Conservation (phyloP, 495 filamentous ascomycete genomes). For the Staphylotrichum longicolle region DNA sequence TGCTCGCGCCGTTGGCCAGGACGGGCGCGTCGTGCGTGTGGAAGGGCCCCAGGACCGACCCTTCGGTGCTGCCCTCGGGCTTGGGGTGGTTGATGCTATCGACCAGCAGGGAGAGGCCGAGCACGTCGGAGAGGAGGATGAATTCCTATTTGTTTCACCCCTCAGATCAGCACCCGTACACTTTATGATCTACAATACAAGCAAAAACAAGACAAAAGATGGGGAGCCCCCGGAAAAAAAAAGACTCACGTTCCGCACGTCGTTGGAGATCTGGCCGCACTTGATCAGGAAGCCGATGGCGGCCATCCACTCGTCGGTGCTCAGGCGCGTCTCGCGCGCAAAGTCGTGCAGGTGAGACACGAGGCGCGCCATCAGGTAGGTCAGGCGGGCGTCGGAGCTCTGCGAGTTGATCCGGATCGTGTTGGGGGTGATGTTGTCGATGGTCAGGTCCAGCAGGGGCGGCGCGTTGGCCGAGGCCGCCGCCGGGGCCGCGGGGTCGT, state of each 20-base stretch:
- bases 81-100: conserved; percentile 93
- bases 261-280: conserved; percentile 69
- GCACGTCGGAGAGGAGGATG: conserved; percentile 88
- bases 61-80: conserved; percentile 70
- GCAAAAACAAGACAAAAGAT: neutral
- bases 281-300: conserved; percentile 67
- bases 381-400: conserved; percentile 60
- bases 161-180: neutral
- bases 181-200: neutral
- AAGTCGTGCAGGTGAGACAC: conserved; percentile 83
- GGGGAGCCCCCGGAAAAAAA: neutral
- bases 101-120: conserved; percentile 86
- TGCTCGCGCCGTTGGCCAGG: conserved; percentile 60
- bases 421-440: conserved; percentile 82
- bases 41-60: conserved; percentile 89
- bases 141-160: conserved; percentile 60
- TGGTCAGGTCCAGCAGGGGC: conserved; percentile 65
- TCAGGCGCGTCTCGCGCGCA: conserved; percentile 74
- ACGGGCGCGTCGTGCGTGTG: conserved; percentile 83
- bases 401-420: conserved; percentile 72
- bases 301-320: conserved; percentile 76
- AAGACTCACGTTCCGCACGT: conserved; percentile 53
- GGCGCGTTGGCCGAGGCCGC: conserved; percentile 26
- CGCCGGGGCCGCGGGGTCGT: neutral
- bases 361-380: conserved; percentile 69